phyloP scores from a whole-genome alignment of 2,329 filamentous ascomycete genomes.

The Fusarium dlaminii region DNA sequence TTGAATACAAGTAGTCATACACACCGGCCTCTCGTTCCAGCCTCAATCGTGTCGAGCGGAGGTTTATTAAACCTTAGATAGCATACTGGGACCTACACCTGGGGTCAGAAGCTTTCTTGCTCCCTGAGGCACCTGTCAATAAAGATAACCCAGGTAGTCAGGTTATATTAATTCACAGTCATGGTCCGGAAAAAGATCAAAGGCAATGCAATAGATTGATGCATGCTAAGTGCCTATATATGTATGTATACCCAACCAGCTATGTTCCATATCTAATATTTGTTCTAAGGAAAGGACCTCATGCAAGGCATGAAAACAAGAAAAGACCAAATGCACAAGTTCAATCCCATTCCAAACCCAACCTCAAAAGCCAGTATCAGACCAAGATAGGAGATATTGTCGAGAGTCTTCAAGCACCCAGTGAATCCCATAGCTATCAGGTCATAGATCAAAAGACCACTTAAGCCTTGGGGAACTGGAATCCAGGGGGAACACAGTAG shows the following conservation, averaged over 20 bases:
- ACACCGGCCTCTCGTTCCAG: too few species aligned
- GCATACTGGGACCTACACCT: neutral
- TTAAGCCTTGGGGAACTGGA: conserved; percentile 42
- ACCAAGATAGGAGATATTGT: neutral
- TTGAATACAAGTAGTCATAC: neutral
- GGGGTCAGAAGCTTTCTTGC: fast-evolving
- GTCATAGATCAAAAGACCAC: neutral
- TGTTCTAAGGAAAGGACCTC: conserved; percentile 40
- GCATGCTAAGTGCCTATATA: conserved; percentile 35
- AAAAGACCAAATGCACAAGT: conserved; percentile 20
- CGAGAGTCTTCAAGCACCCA: neutral
- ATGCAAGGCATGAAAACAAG: conserved; percentile 42
- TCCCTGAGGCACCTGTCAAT: fast-evolving
- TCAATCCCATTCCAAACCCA: neutral
- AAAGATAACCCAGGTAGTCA: fast-evolving
- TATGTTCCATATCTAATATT: conserved; percentile 22
- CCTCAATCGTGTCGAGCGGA: fast-evolving
- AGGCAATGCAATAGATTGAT: conserved; percentile 34
- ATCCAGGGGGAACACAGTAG: conserved; percentile 51
- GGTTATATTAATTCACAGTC: fast-evolving
- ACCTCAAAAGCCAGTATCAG: neutral
- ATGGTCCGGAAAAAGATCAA: neutral
- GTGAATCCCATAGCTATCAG: conserved; percentile 15
- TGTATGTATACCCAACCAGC: conserved; percentile 7
- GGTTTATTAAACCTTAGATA: fast-evolving